Percentiles rank a stretch among this genome's conserved stretches.
These are phyloP conservation scores for Xerocomellus intermedius DNA, from an alignment of 768 basidiomycete genomes.

Conservation along the genomic window DNA sequence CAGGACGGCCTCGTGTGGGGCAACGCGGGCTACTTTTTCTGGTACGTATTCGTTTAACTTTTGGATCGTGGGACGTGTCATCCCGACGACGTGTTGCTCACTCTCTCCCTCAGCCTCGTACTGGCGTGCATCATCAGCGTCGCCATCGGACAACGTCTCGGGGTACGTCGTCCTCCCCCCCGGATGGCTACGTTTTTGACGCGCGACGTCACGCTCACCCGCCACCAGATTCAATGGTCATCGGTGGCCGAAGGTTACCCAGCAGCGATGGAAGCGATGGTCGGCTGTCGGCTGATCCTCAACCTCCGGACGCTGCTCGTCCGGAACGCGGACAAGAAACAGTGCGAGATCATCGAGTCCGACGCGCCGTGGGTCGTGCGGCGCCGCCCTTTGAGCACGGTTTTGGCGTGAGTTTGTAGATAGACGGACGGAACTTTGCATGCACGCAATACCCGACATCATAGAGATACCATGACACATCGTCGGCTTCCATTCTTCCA, in stretches of 20 bases:
- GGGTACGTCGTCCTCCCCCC: neutral
- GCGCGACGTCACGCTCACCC: no score
- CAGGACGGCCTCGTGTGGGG: conserved; percentile 10
- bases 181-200: no score
- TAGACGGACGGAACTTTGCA: no score
- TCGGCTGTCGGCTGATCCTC: conserved; percentile 11
- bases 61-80: neutral
- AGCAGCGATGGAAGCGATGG: neutral
- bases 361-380: no score
- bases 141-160: neutral
- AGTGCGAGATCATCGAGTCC: no score
- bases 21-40: conserved; percentile 15
- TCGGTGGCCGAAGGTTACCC: conserved; percentile 8
- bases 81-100: no score
- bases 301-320: neutral
- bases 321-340: no score
- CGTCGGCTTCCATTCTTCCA: no score
- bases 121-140: conserved; percentile 3
- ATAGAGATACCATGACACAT: no score
- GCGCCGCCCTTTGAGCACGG: no score
- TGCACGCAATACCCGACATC: no score
- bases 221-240: conserved; percentile 2
- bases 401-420: no score
- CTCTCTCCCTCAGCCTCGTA: conserved; percentile 5
- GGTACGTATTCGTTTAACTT: conserved; percentile 2